Evolutionary conservation across 768 basidiomycete genomes (phyloP), one percentile per base, ranked within the genome.

Genomic region (Cystobasidium ongulense): DNA sequence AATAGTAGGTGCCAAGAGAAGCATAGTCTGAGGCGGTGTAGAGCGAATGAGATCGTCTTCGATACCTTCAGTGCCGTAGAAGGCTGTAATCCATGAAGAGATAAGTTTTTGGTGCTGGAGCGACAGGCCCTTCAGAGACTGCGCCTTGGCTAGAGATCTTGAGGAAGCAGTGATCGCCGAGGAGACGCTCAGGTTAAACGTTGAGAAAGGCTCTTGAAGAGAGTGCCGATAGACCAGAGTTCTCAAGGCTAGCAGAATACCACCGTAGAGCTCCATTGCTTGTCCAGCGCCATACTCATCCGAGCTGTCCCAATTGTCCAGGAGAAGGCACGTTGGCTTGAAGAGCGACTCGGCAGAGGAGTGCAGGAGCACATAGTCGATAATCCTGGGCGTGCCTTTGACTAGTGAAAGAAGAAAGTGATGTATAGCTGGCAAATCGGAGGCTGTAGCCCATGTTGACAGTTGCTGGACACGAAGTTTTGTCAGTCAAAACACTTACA

Each of bases 11-110:
- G 81, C 78, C 11, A 83, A 77, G 17, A 77, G 72, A 46, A 81
- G 81, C 23, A 83, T 77, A 13, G 79, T 78, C 29, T 73, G 74
- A 10, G 81, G 82, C 4, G 78, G 74, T 0, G 83, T 83, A 0
- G 80, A 77, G 17, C 81, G 27, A 63, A 77, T 74, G 3, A 78
- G 52, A 21, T 78, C 78, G 46, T 78, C 78, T 38, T 77, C 77
- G 70, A 78, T 78, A 0, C 78, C 78, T 23, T 78, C 78, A 11
- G 33, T 21, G 21, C 78, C 78, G 39, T 76, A 77, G 4, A 78
- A 38, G 0, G 74, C 78, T 0, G 52, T 46, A 27, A 78, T 72
- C 76, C 77, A 78, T 0, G 74, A 71, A n/a, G 63, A 63, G 1
- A 78, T 73, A 1, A 71, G 53, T n/a, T 61, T 59, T 29, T n/a